Base-by-base conservation (phyloP, 208 protist genomes). In the Leishmania turanica region DNA sequence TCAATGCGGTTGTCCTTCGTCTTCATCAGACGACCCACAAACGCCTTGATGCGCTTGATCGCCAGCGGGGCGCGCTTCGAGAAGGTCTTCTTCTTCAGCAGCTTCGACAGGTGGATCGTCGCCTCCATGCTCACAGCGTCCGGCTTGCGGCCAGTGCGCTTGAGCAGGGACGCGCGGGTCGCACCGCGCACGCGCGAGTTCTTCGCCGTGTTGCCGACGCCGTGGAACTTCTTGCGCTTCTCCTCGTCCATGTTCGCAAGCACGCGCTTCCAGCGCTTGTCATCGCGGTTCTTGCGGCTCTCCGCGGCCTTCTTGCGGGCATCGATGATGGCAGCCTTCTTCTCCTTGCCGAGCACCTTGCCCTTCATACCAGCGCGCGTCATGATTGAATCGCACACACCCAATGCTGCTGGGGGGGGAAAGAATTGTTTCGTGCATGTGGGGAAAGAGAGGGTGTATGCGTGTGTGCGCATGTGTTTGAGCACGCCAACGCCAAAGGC, bases 1-100 rank as follows among this genome's bases (percentile, higher is more conserved):
- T 99, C 98, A 77, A 99, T 93, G 87, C 98, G 97, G 87, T 99
- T 99, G 87, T 99, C 99, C 73, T 95, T 96, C 78, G 99, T 99
- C 85, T 98, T 98, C 98, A 99, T 99, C 83, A 93, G 77, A 89
- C 98, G 95, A 70, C 87, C 87, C 60, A 99, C 99, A 84, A 99
- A 99, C 58, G 91, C 78, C 82, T 95, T 95, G 90, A 99, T 98
- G 84, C 94, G 95, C 88, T 99, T 99, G 87, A 99, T 93, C 62
- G 99, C 99, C 76, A 97, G 89, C 74, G 98, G 99, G 54, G 99
- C 99, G 74, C 98, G 92, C 89, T 98, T 98, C 89, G 99, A 96
- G 97, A 99, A 99, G 82, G 94, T 97, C 84, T 97, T 98, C 91
- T 91, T 96, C 90, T 99, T 96, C 68, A 99, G 88, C 80, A 96